Evolutionary conservation across 306 rosid genomes (phyloP).

Genomic region (Sphenostylis stenocarpa): DNA sequence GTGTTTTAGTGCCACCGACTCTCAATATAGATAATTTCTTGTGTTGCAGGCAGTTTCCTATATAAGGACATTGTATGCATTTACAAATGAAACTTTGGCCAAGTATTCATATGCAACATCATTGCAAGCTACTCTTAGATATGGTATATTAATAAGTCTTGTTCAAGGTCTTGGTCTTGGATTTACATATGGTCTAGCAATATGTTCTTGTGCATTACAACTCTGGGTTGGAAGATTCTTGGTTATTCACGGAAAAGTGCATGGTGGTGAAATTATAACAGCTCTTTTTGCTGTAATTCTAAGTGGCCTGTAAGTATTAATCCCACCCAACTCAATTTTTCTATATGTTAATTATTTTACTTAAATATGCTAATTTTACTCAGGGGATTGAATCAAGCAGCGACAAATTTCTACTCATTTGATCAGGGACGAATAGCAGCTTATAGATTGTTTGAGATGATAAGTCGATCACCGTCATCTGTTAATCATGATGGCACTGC

Average conservation of each 20-base stretch:
- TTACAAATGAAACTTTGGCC: conserved; percentile 97
- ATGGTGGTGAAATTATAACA: conserved; percentile 96
- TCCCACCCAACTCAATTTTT: neutral
- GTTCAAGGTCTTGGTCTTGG: conserved; percentile 99
- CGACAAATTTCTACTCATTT: conserved; percentile 98
- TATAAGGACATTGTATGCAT: conserved; percentile 85
- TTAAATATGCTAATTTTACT: conserved; percentile 32
- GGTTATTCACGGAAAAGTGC: conserved; percentile 59
- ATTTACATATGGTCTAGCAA: conserved; percentile 98
- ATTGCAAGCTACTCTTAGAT: conserved; percentile 98
- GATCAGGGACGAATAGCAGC: conserved; percentile 99
- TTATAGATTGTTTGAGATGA: conserved; percentile 97
- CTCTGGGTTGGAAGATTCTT: conserved; percentile 98
- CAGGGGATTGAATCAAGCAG: conserved; percentile 98
- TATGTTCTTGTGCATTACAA: conserved; percentile 98
- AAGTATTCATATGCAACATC: conserved; percentile 99
- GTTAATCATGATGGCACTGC: conserved; percentile 78
- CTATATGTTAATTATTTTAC: conserved; percentile 7
- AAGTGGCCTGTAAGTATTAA: conserved; percentile 92
- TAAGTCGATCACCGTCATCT: conserved; percentile 89
- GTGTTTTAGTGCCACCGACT: conserved; percentile 22
- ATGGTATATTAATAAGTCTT: conserved; percentile 97
- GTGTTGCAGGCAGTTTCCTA: conserved; percentile 92
- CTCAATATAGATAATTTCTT: conserved; percentile 36
- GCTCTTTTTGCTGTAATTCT: conserved; percentile 96